Conservation (phyloP, 495 filamentous ascomycete genomes). For the Podospora anserina region DNA sequence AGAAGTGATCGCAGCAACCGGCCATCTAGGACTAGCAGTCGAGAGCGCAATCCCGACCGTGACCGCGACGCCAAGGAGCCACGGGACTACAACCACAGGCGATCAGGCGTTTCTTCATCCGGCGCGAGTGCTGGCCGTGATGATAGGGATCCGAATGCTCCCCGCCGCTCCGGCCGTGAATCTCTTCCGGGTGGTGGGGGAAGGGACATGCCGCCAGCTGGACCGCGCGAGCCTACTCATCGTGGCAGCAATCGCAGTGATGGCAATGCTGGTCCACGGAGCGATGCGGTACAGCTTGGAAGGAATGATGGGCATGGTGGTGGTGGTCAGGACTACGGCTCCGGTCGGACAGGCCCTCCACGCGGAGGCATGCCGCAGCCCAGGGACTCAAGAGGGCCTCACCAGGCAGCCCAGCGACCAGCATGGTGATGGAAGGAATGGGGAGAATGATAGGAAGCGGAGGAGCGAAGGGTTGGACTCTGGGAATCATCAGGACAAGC, state of each 20-base stretch:
- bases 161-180: conserved; percentile 28
- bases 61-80: conserved; percentile 38
- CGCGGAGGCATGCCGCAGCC: conserved; percentile 23
- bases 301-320: conserved; percentile 17
- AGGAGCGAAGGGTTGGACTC: conserved; percentile 31
- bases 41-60: conserved; percentile 30
- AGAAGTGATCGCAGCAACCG: conserved; percentile 42
- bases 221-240: conserved; percentile 28
- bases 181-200: conserved; percentile 17
- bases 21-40: conserved; percentile 42
- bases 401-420: conserved; percentile 23
- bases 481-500: conserved; percentile 32
- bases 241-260: conserved; percentile 25
- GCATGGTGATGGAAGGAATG: conserved; percentile 24
- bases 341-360: conserved; percentile 23
- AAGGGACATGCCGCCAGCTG: conserved; percentile 28
- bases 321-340: conserved; percentile 21
- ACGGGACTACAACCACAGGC: conserved; percentile 34
- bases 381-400: conserved; percentile 28
- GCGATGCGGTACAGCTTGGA: conserved; percentile 9
- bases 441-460: conserved; percentile 33
- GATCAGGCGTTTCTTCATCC: conserved; percentile 27
- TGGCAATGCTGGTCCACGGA: conserved; percentile 18
- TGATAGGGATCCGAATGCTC: conserved; percentile 19
- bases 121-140: conserved; percentile 14